A percentile compares a stretch with the other conserved stretches of the same genome.
Evolutionary conservation across 2,329 filamentous ascomycete species (phyloP).

Genomic region (Colletotrichum melonis): DNA sequence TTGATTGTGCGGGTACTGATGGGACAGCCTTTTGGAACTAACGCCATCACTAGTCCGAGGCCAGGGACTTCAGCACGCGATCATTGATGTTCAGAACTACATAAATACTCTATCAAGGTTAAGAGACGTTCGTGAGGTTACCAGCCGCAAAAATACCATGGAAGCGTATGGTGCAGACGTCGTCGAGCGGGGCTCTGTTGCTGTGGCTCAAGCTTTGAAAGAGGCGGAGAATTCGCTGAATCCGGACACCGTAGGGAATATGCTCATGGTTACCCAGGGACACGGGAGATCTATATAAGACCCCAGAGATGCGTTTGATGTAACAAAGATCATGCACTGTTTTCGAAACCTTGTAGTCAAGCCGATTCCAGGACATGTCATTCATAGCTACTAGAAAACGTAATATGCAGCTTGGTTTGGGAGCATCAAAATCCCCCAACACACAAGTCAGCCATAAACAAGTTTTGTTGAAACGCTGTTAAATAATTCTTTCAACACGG

Average conservation of each 20-base stretch:
- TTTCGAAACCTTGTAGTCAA: too few relatives aligned
- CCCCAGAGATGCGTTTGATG: too few relatives aligned
- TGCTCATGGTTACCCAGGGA: conserved; percentile 47
- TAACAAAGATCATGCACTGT: too few relatives aligned
- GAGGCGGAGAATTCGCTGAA: conserved; percentile 47
- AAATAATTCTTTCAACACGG: not conserved
- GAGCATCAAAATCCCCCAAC: not conserved
- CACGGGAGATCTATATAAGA: conserved; percentile 39
- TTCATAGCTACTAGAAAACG: too few relatives aligned
- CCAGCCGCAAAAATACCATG: conserved; percentile 38
- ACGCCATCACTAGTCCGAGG: conserved; percentile 48
- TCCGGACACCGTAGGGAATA: conserved; percentile 42
- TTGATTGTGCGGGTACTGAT: fast-evolving
- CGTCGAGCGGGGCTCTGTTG: conserved; percentile 45
- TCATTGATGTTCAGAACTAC: conserved; percentile 52
- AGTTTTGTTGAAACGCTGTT: not conserved
- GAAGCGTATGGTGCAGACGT: conserved; percentile 46
- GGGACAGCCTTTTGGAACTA: not conserved
- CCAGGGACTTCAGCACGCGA: conserved; percentile 57
- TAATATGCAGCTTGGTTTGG: not conserved
- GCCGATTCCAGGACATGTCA: too few relatives aligned
- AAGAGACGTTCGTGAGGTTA: conserved; percentile 24
- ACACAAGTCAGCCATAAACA: not conserved
- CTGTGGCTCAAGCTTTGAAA: conserved; percentile 47
- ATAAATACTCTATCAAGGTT: conserved; percentile 45